phyloP scores from a whole-genome alignment of 257 asterid species.

The Plantago ovata region DNA sequence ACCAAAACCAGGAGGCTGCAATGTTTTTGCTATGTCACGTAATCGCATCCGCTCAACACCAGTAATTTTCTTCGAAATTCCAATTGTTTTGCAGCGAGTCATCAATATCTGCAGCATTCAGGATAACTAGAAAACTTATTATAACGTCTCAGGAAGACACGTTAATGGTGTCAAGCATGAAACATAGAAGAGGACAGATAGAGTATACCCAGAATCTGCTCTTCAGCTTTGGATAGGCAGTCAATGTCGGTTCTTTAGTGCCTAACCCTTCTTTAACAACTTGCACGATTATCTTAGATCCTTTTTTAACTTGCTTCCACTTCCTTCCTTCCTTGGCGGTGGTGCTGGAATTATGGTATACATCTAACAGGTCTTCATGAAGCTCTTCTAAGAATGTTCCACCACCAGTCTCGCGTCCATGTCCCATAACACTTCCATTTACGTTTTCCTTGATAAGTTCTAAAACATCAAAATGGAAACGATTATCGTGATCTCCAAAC shows the following conservation, averaged over 20 bases:
- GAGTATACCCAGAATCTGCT: slow-evolving; percentile 94
- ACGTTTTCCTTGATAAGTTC: slow-evolving; percentile 44
- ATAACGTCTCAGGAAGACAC: slow-evolving; percentile 18
- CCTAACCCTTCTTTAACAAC: slow-evolving; percentile 98
- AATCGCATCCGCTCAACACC: slow-evolving; percentile 89
- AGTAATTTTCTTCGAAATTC: slow-evolving; percentile 85
- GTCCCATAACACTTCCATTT: slow-evolving; percentile 51
- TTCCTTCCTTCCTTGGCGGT: slow-evolving; percentile 18
- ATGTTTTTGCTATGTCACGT: slow-evolving; percentile 77
- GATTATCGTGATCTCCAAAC: slow-evolving; percentile 43
- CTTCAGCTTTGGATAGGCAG: slow-evolving; percentile 88
- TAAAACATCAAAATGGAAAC: slow-evolving; percentile 36
- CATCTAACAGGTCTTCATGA: slow-evolving; percentile 23
- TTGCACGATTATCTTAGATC: slow-evolving; percentile 89
- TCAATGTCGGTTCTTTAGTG: slow-evolving; percentile 84
- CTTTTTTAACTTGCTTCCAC: slow-evolving; percentile 65
- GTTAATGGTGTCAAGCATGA: slow-evolving; percentile 24
- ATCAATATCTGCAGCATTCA: slow-evolving; percentile 58
- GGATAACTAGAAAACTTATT: slow-evolving; percentile 20
- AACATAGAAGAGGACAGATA: slow-evolving; percentile 19
- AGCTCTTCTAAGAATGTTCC: slow-evolving; percentile 30
- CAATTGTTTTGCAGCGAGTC: slow-evolving; percentile 59
- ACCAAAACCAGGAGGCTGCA: slow-evolving; percentile 94
- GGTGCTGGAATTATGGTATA: neutral
- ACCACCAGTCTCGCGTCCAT: slow-evolving; percentile 36